These are phyloP conservation scores for Dionaea muscipula DNA, from an alignment of 179 eudicot genomes.

Conservation along the genomic window DNA sequence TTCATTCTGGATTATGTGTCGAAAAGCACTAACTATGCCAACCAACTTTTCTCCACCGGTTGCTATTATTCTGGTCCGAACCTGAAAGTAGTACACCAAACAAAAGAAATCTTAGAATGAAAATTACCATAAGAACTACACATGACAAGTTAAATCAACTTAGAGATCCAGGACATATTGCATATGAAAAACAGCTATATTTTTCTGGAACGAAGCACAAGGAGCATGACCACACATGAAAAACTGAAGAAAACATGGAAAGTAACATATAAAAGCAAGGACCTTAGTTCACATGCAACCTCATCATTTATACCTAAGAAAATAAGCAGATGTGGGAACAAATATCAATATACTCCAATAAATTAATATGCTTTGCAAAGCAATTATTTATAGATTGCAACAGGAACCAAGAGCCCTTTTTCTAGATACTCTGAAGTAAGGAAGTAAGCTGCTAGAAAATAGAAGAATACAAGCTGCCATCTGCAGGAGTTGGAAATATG, in stretches of 20 bases:
- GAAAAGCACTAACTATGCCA: slow-evolving; percentile 69
- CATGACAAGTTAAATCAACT: neutral
- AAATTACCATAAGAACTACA: neutral
- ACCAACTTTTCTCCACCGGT: slow-evolving; percentile 90
- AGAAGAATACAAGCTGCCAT: neutral
- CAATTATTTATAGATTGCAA: no score
- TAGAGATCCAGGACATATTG: neutral
- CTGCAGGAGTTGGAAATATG: no score
- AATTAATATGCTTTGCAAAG: neutral
- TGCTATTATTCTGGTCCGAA: slow-evolving; percentile 79
- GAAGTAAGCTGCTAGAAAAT: neutral
- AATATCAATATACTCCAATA: neutral
- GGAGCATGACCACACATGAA: no score
- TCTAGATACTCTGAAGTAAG: no score
- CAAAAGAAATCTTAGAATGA: no score
- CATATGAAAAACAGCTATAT: neutral
- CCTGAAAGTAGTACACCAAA: slow-evolving; percentile 20
- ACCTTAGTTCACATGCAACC: no score
- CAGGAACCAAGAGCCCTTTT: no score
- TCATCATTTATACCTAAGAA: no score
- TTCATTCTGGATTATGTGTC: slow-evolving; percentile 71
- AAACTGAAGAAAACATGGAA: no score
- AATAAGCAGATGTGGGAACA: no score
- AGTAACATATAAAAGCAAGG: neutral
- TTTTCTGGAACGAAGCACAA: no score